Conservation (phyloP, 257 asterid species). For the Coffea eugenioides region DNA sequence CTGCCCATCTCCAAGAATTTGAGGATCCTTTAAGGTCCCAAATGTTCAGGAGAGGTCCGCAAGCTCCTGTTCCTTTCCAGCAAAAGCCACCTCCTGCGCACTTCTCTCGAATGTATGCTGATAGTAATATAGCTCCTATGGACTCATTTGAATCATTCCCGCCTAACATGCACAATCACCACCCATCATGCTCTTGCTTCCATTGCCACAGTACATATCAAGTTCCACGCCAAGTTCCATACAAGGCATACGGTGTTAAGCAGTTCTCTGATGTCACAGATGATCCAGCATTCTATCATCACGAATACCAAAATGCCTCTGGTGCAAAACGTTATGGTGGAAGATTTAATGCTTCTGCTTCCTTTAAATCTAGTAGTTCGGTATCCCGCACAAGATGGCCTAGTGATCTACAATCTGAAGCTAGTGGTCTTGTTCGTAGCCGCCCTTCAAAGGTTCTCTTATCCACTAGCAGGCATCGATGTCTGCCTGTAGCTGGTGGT, state of each 20-base stretch:
- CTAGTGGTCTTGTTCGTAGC: conserved; percentile 28
- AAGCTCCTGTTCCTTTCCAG: conserved; percentile 30
- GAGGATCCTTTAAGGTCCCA: conserved; percentile 49
- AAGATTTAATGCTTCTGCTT: conserved; percentile 28
- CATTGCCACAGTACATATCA: conserved; percentile 50
- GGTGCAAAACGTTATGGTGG: conserved; percentile 35
- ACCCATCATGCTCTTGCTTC: conserved; percentile 73
- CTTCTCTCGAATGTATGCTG: conserved; percentile 43
- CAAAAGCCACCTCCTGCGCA: conserved; percentile 34
- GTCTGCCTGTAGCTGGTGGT: conserved; percentile 75
- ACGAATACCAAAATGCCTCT: conserved; percentile 30
- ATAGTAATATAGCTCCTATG: conserved; percentile 35
- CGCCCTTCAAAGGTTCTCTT: conserved; percentile 42
- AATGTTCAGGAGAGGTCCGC: conserved; percentile 44
- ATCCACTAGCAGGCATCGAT: conserved; percentile 32
- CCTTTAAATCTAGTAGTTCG: conserved; percentile 35
- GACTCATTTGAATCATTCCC: conserved; percentile 42
- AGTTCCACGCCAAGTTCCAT: conserved; percentile 25
- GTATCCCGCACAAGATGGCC: conserved; percentile 48
- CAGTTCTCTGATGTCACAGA: conserved; percentile 33
- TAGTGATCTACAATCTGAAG: conserved; percentile 57
- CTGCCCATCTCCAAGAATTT: conserved; percentile 33
- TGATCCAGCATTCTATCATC: conserved; percentile 32
- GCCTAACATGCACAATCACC: conserved; percentile 46
- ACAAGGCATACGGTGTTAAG: conserved; percentile 33